Base-by-base conservation (phyloP, 371 early-diverging fungal genomes). In the Conidiobolus coronatus region DNA sequence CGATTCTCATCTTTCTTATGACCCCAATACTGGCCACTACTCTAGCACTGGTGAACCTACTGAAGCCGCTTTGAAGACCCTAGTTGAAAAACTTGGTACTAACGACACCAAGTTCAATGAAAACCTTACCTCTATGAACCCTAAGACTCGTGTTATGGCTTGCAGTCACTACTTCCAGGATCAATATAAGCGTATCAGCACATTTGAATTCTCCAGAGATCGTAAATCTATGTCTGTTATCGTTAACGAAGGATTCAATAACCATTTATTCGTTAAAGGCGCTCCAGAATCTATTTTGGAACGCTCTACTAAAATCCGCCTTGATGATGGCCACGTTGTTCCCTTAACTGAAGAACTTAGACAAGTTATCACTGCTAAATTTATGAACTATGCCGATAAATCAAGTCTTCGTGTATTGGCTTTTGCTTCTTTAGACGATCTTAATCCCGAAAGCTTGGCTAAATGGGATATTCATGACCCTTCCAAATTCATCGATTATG, bases 211-310 rank as follows among this genome's bases (percentile, higher is more conserved):
- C 54, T 77, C 89, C 19, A 81, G 96, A 48, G 89, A 90, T 55
- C 77, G 96, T 58, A 95, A 95, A 68, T 84, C 86, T 37, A 94
- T 94, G 92, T 82, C 86, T 36, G 91, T 94, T 18, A 50, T 90
- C 23, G 75, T 81, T 6, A 55, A 69, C 45, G 53, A 43, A 37
- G 23, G 48, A n/a, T 43, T 52, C 21, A 50, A 38, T 37, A 55
- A 50, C 19, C 50, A 55, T 23, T 61, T 86, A 38, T 57, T 74
- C 51, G 86, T 90, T 43, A 93, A 93, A 64, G 93, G 95, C 48
- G 94, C 93, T 8, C 91, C 94, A 17, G 98, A 98, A 64, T 66
- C 71, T 33, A 68, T 97, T 35, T 66, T 97, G 42, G 89, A 85
- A 45, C 75, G 91, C 19, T 95, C 92, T 65, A 60, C 73, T 2